Conservation (phyloP, 306 rosid genomes). For the barrel medic (Medicago truncatula) region DNA sequence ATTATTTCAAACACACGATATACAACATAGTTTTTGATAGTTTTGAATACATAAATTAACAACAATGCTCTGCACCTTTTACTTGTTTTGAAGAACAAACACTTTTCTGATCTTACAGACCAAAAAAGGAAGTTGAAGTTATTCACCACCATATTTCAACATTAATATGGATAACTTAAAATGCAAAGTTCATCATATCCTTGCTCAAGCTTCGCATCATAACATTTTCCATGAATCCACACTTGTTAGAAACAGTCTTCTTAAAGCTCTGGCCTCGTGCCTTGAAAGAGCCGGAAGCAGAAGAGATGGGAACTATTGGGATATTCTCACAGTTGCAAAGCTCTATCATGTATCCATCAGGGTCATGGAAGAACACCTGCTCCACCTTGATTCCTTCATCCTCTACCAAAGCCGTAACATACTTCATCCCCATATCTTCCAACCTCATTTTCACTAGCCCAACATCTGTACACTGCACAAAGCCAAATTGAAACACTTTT, state of each 20-base stretch:
- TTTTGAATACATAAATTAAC: not conserved
- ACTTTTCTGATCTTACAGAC: not conserved
- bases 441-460: constrained; percentile 73
- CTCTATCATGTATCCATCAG: constrained; percentile 84
- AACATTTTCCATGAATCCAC: constrained; percentile 80
- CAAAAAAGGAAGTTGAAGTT: not conserved
- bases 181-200: constrained; percentile 81
- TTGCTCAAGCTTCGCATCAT: constrained; percentile 93
- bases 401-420: constrained; percentile 73
- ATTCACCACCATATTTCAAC: not conserved
- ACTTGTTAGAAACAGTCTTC: constrained; percentile 54
- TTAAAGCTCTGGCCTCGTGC: constrained; percentile 56
- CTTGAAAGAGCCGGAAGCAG: constrained; percentile 69
- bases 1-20: not conserved
- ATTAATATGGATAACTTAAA: constrained; percentile 33
- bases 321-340: constrained; percentile 82
- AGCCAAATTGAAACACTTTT: not conserved
- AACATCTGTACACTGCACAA: constrained; percentile 77
- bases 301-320: constrained; percentile 70
- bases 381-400: constrained; percentile 71
- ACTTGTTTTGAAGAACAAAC: not conserved
- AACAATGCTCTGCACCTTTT: not conserved
- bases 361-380: constrained; percentile 89
- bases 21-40: not conserved
- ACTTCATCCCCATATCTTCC: constrained; percentile 75